Conservation (phyloP, 805 yeast genomes). For the Metschnikowia sp. region DNA sequence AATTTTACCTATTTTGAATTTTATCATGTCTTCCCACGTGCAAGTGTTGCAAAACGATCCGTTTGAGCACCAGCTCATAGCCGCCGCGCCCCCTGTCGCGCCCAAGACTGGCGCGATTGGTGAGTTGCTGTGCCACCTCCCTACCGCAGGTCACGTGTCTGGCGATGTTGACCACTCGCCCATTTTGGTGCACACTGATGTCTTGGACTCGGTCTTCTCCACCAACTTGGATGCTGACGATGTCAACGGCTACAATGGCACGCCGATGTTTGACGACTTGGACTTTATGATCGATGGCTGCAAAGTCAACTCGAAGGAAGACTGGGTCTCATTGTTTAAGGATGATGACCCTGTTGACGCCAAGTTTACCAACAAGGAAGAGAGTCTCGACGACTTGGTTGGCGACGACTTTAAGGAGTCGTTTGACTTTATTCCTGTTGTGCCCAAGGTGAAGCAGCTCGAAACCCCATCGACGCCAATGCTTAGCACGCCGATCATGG, state of each 20-base stretch:
- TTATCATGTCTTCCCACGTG: constrained; percentile 17
- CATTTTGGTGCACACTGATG: constrained; percentile 49
- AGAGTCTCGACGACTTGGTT: constrained; percentile 21
- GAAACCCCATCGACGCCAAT: constrained; percentile 22
- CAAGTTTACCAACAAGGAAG: constrained; percentile 12
- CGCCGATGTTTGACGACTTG: constrained; percentile 62
- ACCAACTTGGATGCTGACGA: constrained; percentile 34
- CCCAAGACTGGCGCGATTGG: constrained; percentile 21
- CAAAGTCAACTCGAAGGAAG: constrained; percentile 39
- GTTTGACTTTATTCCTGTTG: constrained; percentile 19
- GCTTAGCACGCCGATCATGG: constrained; percentile 14
- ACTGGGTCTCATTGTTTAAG: constrained; percentile 63
- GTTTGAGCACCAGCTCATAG: constrained; percentile 13
- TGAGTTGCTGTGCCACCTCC: constrained; percentile 27
- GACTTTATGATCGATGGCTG: constrained; percentile 41
- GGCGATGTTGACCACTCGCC: constrained; percentile 34
- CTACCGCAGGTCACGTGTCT: constrained; percentile 17
- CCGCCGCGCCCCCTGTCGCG: constrained; percentile 10
- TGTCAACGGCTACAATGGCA: constrained; percentile 28
- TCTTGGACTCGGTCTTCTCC: constrained; percentile 50
- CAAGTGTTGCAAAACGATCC: constrained; percentile 17
- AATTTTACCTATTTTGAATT: constrained; percentile 12
- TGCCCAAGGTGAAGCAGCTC: constrained; percentile 22
- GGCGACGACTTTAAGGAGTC: constrained; percentile 19
- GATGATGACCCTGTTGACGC: constrained; percentile 16